Percentiles rank a stretch among this genome's conserved stretches.
These are phyloP conservation scores for Arabis hirsuta DNA, from an alignment of 345 rosid species.

Conservation along the genomic window DNA sequence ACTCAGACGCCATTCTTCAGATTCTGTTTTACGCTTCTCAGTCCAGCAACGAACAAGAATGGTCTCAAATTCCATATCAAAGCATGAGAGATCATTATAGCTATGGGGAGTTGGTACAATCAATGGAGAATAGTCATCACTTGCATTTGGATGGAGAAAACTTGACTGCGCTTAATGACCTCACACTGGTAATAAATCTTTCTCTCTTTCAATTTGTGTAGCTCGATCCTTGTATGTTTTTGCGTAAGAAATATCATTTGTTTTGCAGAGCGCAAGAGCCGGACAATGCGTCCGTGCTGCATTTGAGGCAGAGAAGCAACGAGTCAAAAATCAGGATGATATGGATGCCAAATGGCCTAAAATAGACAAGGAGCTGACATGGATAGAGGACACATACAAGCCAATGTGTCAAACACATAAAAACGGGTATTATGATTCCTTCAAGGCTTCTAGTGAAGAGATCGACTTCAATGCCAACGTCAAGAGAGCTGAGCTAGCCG, in stretches of 20 bases:
- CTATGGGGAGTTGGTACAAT: slow-evolving; percentile 47
- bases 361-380: not conserved
- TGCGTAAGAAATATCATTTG: not conserved
- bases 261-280: slow-evolving; percentile 61
- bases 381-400: slow-evolving; percentile 49
- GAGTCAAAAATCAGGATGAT: slow-evolving; percentile 40
- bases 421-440: slow-evolving; percentile 66
- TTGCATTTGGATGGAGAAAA: slow-evolving; percentile 42
- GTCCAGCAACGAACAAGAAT: slow-evolving; percentile 47
- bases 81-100: slow-evolving; percentile 55
- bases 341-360: slow-evolving; percentile 21
- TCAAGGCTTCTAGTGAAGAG: slow-evolving; percentile 47
- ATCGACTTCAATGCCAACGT: slow-evolving; percentile 73
- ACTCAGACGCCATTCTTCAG: slow-evolving; percentile 80
- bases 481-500: slow-evolving; percentile 70
- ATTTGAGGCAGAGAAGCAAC: slow-evolving; percentile 59
- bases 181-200: slow-evolving; percentile 73
- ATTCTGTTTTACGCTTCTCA: slow-evolving; percentile 69
- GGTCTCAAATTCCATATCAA: slow-evolving; percentile 34
- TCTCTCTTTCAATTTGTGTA: not conserved
- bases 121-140: slow-evolving; percentile 46
- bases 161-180: slow-evolving; percentile 49
- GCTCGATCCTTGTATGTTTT: not conserved
- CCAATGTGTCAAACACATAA: slow-evolving; percentile 39
- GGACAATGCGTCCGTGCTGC: slow-evolving; percentile 66